A percentile compares a stretch with the other conserved stretches of the same genome.
Conservation (phyloP, 495 filamentous ascomycete species). For the Stereocaulon alpinum region DNA sequence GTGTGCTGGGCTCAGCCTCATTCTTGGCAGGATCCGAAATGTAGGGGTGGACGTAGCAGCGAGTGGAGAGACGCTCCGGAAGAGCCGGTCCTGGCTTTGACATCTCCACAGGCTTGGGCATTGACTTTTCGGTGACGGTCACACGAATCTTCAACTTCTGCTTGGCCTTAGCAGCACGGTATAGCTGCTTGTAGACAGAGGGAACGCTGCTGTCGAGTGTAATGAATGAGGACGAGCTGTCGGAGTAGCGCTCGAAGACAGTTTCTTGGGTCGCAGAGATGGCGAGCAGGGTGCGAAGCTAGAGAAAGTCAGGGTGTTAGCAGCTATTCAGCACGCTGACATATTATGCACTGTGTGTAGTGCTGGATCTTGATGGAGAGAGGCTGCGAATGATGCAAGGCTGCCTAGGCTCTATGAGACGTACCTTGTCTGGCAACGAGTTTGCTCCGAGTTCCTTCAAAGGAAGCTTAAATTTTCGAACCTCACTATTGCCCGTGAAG, state of each 20-base stretch:
- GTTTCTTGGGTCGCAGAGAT: slow-evolving; percentile 59
- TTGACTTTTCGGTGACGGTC: slow-evolving; percentile 31
- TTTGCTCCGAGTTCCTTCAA: slow-evolving; percentile 71
- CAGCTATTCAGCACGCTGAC: neutral
- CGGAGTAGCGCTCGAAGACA: slow-evolving; percentile 89
- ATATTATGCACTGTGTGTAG: neutral
- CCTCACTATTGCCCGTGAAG: slow-evolving; percentile 47
- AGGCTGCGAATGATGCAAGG: slow-evolving; percentile 2
- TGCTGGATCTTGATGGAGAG: neutral
- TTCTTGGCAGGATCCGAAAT: slow-evolving; percentile 16
- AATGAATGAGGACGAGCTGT: slow-evolving; percentile 76
- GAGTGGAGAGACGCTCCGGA: slow-evolving; percentile 17
- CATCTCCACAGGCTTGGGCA: slow-evolving; percentile 10
- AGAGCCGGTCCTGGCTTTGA: slow-evolving; percentile 4
- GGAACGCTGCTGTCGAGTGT: slow-evolving; percentile 66
- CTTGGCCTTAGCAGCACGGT: slow-evolving; percentile 95
- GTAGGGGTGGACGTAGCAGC: slow-evolving; percentile 20
- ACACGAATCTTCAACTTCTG: slow-evolving; percentile 88
- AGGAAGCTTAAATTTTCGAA: slow-evolving; percentile 80
- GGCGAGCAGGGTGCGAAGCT: slow-evolving; percentile 68
- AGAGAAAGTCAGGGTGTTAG: slow-evolving; percentile 9
- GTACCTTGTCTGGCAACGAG: slow-evolving; percentile 75
- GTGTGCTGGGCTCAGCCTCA: slow-evolving; percentile 5
- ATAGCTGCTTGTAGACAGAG: slow-evolving; percentile 90
- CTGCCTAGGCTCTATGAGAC: slow-evolving; percentile 30